A percentile compares a stretch with the other conserved stretches of the same genome.
Conservation (phyloP, 495 filamentous ascomycete genomes). For the Entonaema liquescens region DNA sequence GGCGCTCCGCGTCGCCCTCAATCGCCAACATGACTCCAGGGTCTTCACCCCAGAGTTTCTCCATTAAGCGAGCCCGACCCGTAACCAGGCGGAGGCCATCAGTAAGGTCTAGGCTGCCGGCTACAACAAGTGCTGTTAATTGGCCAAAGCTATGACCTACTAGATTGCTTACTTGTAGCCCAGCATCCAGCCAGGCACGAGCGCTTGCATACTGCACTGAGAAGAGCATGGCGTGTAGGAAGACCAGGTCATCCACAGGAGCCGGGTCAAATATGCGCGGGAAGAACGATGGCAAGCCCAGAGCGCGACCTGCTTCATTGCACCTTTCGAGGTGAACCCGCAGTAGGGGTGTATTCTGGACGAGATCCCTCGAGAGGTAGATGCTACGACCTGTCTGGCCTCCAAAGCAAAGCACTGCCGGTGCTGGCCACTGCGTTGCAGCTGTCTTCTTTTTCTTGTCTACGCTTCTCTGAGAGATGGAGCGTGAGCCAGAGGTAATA, state of each 20-base stretch:
- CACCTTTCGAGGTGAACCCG: slow-evolving; percentile 51
- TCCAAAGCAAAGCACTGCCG: slow-evolving; percentile 61
- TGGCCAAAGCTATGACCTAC: slow-evolving; percentile 66
- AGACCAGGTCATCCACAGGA: slow-evolving; percentile 50
- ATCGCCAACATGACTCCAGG: slow-evolving; percentile 60
- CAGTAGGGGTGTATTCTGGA: slow-evolving; percentile 45
- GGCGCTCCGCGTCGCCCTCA: slow-evolving; percentile 19
- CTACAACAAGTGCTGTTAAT: slow-evolving; percentile 54
- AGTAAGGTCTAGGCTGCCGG: slow-evolving; percentile 38
- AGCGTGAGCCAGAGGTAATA: slow-evolving; percentile 6
- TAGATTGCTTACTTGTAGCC: slow-evolving; percentile 49
- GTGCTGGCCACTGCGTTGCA: slow-evolving; percentile 22
- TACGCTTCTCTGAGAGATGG: slow-evolving; percentile 3
- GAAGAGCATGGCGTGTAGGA: slow-evolving; percentile 58
- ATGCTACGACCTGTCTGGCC: slow-evolving; percentile 57
- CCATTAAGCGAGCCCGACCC: slow-evolving; percentile 56
- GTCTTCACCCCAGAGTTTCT: slow-evolving; percentile 57
- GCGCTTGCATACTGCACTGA: slow-evolving; percentile 61
- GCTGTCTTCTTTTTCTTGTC: slow-evolving; percentile 23
- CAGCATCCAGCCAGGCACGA: slow-evolving; percentile 59
- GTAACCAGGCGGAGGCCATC: slow-evolving; percentile 52
- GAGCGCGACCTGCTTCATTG: slow-evolving; percentile 30
- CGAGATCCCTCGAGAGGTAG: slow-evolving; percentile 50
- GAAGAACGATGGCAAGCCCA: slow-evolving; percentile 53
- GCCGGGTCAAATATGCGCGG: slow-evolving; percentile 59